Percentiles rank a stretch among this genome's conserved stretches.
These are phyloP conservation scores for Colletotrichum navitas DNA, from an alignment of 2,329 filamentous ascomycete species.

Conservation along the genomic window DNA sequence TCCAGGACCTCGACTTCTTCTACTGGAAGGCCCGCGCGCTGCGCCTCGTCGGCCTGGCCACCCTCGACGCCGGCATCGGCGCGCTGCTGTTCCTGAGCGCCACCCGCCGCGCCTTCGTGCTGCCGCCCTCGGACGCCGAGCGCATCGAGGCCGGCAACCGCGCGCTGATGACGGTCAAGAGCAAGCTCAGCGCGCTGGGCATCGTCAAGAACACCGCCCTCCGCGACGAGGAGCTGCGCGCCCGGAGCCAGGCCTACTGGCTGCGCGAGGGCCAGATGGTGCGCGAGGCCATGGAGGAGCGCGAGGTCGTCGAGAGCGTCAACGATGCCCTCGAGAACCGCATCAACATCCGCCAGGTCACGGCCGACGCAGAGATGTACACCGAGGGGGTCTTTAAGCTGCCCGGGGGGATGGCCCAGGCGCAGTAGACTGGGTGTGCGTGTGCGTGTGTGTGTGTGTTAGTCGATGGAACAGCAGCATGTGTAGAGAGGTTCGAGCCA, in stretches of 20 bases:
- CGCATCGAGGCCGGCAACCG: constrained; percentile 72
- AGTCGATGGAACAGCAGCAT: background rate
- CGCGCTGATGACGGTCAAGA: constrained; percentile 69
- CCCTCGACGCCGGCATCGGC: constrained; percentile 74
- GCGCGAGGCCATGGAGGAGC: constrained; percentile 82
- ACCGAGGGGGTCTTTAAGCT: constrained; percentile 58
- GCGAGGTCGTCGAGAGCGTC: constrained; percentile 78
- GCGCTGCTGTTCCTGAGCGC: constrained; percentile 79
- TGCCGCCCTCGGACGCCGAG: constrained; percentile 71
- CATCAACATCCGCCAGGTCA: constrained; percentile 72
- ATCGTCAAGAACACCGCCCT: constrained; percentile 85
- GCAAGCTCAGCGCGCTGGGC: constrained; percentile 78
- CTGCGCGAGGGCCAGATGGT: constrained; percentile 79
- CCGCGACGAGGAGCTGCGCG: constrained; percentile 78
- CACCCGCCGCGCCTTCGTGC: constrained; percentile 83
- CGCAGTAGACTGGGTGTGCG: constrained; percentile 14
- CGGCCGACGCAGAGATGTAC: constrained; percentile 74
- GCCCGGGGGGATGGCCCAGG: constrained; percentile 43
- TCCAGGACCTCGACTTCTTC: constrained; percentile 76
- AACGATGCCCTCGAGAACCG: constrained; percentile 74
- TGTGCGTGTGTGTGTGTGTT: background rate
- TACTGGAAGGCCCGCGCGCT: constrained; percentile 76
- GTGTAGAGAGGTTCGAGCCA: background rate
- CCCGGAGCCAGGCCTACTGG: constrained; percentile 81
- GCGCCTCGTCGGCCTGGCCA: constrained; percentile 73